Percentiles rank a stretch among this genome's conserved stretches.
Conservation (phyloP, 2,329 filamentous ascomycete genomes). For the Chlorencoelia australis region DNA sequence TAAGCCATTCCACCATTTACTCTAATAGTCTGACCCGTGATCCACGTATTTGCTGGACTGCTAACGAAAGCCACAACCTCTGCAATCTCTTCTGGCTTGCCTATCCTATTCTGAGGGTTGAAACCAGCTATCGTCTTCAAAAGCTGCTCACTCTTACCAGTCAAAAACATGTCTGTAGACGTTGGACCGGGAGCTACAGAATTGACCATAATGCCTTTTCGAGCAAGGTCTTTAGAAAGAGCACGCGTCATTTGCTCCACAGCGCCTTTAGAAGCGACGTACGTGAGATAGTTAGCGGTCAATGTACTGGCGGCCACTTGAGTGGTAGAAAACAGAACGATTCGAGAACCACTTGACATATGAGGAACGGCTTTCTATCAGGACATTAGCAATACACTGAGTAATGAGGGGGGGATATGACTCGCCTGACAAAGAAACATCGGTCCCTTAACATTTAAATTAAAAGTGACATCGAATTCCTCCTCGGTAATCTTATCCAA, state of each 20-base stretch:
- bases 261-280: constrained; percentile 41
- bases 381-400: background rate
- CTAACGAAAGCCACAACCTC: constrained; percentile 33
- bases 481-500: constrained; percentile 39
- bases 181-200: constrained; percentile 42
- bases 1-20: constrained; percentile 24
- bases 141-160: constrained; percentile 31
- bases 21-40: constrained; percentile 20
- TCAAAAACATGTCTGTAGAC: constrained; percentile 39
- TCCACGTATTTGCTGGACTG: constrained; percentile 13
- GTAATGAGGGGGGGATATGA: background rate
- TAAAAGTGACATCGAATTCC: constrained; percentile 39
- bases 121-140: constrained; percentile 31
- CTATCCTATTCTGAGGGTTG: constrained; percentile 36
- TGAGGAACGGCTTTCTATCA: constrained; percentile 39
- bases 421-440: constrained; percentile 40
- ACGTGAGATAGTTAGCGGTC: constrained; percentile 35
- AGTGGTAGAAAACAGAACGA: constrained; percentile 43
- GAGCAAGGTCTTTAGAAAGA: constrained; percentile 40
- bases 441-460: constrained; percentile 47
- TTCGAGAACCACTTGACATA: constrained; percentile 37
- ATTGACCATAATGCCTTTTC: constrained; percentile 40
- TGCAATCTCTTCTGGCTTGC: constrained; percentile 38
- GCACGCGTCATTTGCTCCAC: constrained; percentile 43
- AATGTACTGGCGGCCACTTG: constrained; percentile 30